Base-by-base conservation (phyloP, 2,329 filamentous ascomycete species). In the Colletotrichum lupini region DNA sequence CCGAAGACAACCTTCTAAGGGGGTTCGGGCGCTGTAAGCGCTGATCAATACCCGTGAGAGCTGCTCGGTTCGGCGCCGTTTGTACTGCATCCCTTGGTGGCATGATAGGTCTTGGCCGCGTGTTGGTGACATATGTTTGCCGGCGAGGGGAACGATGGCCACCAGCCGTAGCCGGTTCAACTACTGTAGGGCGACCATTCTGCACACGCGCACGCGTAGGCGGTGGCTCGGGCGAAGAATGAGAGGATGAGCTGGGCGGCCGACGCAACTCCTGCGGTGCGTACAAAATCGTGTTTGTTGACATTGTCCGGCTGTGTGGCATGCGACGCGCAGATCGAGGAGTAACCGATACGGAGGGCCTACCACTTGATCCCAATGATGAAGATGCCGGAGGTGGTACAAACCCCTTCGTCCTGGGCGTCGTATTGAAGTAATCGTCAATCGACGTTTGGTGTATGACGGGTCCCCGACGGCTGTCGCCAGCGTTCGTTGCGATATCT, bases 271-370 rank as follows among this genome's bases (percentile, higher is more conserved):
- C 84, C 37, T 91, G 85, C 0, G 95, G 95, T 42, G 94, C 95
- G 83, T 93, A 97, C 1, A 98, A 85, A 67, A 97, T 95, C 0
- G 95, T 98, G 77, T 92, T 94, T 24, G 91, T 93, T 0, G 95
- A 98, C 4, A 93, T 81, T 14, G 94, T 95, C 49, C 95, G 92
- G 68, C 84, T 88, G 78, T 98, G 95, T 5, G 86, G 78, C 1
- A 82, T 84, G 57, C 84, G 81, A 64, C 83, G 82, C 53, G 81
- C 76, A 75, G 79, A 78, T 52, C 80, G 82, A 19, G 83, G 75
- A 68, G 83, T 81, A 1, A 80, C 77, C 11, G 79, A 77, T n/a
- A 76, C 74, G 30, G 74, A 73, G 5, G 74, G 67, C 14, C 67
- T 70, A 12, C 65, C 68, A 30, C 65, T 74, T 8, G 81, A 81